Base-by-base conservation (phyloP, 768 basidiomycete genomes). In the Paxillus rubicundulus region DNA sequence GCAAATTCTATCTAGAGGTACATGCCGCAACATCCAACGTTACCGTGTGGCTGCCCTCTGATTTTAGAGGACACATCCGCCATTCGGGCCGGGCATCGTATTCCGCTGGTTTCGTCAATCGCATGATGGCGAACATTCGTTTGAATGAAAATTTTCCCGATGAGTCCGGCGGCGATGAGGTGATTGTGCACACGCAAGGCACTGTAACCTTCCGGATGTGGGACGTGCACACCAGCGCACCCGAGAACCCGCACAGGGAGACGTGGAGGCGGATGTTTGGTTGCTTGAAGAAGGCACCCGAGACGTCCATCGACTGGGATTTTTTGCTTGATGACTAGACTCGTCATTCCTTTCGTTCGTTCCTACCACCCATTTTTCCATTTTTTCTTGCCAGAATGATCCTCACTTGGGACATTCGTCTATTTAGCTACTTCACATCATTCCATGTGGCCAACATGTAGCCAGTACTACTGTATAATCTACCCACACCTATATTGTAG, bases 41-140 rank as follows among this genome's bases (percentile, higher is more conserved):
- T 28, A 88, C 83, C 5, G 69, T 90, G 53, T 90, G 84, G 82
- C 74, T 91, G 17, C 89, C 89, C 13, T 89, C 87, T 33, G 87
- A 91, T 62, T 90, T 90, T 70, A 80, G 74, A 50, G 89, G 89
- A 20, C 79, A 73, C 34, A 86, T 91, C 36, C 78, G 76, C 59
- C 70, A 80, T 59, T 69, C 76, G 13, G 78, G 79, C 43, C 79
- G 72, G 54, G 72, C 77, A 5, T 66, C 74, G 8, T 85, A 83
- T 67, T 91, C 88, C 18, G 77, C 86, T 9, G 87, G 87, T 38
- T 90, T 91, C 69, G 68, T 81, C 47, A 89, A 89, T 67, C 80
- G 80, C 54, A 82, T 91, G 50, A 69, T 82, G 64, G 69, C 63
- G 38, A 81, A 83, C 52, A 77, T 76, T 39, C 73, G 73, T 36